A percentile compares a stretch with the other conserved stretches of the same genome.
Evolutionary conservation across 2,329 filamentous ascomycete genomes (phyloP).

Genomic region (Aspergillus sp.): DNA sequence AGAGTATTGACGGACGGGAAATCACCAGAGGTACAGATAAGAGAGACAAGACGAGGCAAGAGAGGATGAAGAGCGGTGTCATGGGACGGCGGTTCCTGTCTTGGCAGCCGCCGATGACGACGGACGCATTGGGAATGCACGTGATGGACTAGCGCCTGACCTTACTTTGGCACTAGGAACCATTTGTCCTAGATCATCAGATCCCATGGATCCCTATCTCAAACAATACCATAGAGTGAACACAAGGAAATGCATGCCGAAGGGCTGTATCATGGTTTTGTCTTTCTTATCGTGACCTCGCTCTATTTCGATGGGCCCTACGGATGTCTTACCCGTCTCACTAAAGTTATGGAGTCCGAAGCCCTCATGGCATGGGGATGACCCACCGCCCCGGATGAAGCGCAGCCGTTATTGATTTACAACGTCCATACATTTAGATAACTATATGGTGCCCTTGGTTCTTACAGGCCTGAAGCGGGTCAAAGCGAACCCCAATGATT

Average conservation of each 20-base stretch:
- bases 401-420: neutral
- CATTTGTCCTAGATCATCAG: neutral
- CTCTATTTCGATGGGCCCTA: neutral
- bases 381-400: neutral
- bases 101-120: constrained; percentile 8
- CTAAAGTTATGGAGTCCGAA: neutral
- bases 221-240: neutral
- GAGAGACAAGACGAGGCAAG: constrained; percentile 1
- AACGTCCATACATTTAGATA: neutral
- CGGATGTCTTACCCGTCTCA: neutral
- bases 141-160: constrained; percentile 6
- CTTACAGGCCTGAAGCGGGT: neutral
- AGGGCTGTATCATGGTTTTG: neutral
- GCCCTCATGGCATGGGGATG: neutral
- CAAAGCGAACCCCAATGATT: neutral
- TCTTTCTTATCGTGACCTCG: neutral
- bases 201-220: neutral
- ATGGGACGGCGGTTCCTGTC: constrained; percentile 15
- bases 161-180: neutral
- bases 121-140: neutral
- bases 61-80: constrained; percentile 17
- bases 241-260: neutral
- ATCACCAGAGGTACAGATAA: neutral
- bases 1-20: neutral
- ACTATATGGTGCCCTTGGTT: neutral